Evolutionary conservation across 1,284 basidiomycete genomes (phyloP), one percentile per base, ranked within the genome.

Genomic region (Apiotrichum gracile): DNA sequence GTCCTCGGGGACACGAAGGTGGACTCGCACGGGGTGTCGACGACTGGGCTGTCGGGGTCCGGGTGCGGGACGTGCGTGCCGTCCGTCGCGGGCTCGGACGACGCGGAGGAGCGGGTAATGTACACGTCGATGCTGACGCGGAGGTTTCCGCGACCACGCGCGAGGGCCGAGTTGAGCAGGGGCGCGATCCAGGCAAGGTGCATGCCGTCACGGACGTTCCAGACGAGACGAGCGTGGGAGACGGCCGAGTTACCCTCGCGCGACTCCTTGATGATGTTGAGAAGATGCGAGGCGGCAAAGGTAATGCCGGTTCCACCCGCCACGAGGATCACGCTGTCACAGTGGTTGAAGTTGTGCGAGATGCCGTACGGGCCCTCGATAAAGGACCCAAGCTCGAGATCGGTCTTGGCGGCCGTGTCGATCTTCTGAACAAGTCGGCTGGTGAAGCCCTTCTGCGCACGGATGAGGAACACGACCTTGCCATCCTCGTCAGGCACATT

Each of bases 321-420:
- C 34, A 75, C 49, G 43, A 75, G 61, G 27, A 75, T 37, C 17
- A 70, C 61, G 7, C 60, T 58, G 45, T 70, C 63, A 42, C 63
- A 68, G 14, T 58, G 54, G 34, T 51, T 51, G 29, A 67, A 38
- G 42, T 53, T 38, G 29, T 52, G 53, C 3, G 60, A 42, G 6
- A 45, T 51, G 2, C 70, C 73, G 59, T 75, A 74, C 3, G 73
- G 70, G 4, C 73, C 73, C 27, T 74, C 73, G 26, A 74, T 53
- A 26, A 60, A 64, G 17, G 64, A 63, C 21, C 52, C 54, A 26
- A 71, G 57, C 26, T 55, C 45, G 39, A 24, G 45, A 33, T 48
- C 48, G 25, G 47, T 47, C 16, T 50, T 26, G n/a, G 63, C 60
- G 16, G 64, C 39, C 2, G 26, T 17, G 19, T 47, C 41, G n/a